Evolutionary conservation across 2,329 filamentous ascomycete genomes (phyloP), one percentile per base, ranked within the genome.

Genomic region (Fusarium xyrophilum): DNA sequence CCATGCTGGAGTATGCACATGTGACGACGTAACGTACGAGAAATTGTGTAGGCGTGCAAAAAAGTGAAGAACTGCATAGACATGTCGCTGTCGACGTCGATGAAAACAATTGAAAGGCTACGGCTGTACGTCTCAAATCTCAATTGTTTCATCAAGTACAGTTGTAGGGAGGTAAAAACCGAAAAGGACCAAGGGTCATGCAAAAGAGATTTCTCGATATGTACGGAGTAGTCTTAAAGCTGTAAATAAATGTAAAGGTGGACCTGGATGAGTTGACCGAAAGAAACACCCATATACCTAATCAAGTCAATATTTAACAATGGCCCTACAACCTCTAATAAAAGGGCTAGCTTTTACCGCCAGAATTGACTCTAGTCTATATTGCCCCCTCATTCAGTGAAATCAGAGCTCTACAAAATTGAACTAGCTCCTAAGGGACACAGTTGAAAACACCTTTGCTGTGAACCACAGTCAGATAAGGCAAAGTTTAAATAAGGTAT

Each of bases 311-410:
- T 23, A 15, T 0, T 10, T 23, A 5, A 17, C 9, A 17, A 7
- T 17, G 32, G n/a, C 3, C 5, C 15, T 6, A 6, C n/a, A 15
- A 5, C 14, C n/a, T 1, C 2, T 0, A 19, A 21, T 0, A 19
- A 21, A 21, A 38, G 33, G 21, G 6, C 30, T 25, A 4, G 17
- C 15, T 25, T 10, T 48, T 25, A 17, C 21, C 3, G 19, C 14
- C 14, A 32, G 27, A 30, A n/a, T 6, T 19, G 11, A 4, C 46
- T 35, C 3, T 9, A 23, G 15, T 23, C 44, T 33, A 17, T 23
- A 10, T 12, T 32, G 7, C 15, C 11, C 23, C 15, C 10, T 7
- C 12, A 21, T 11, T 5, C n/a, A 19, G 23, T 25, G n/a, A 21
- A 23, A 6, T 6, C 17, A 5, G 21, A 36, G 30, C 30, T n/a